Conservation (phyloP, 148 eudicot species). For the Rhododendron griersonianum region DNA sequence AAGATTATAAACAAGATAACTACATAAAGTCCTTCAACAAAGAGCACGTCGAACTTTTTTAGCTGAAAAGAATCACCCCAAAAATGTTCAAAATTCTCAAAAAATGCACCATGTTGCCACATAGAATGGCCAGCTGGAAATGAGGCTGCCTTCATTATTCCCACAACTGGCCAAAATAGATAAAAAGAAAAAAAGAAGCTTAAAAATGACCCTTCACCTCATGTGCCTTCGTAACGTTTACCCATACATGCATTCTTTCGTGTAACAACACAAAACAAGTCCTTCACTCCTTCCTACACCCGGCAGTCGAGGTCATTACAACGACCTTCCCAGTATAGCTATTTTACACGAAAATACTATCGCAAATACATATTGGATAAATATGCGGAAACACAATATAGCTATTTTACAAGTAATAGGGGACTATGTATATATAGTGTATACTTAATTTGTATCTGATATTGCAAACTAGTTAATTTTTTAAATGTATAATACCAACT, state of each 20-base stretch:
- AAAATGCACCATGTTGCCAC: not conserved
- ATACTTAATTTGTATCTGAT: not conserved
- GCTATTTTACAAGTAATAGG: not conserved
- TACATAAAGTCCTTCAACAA: not conserved
- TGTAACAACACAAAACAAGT: not conserved
- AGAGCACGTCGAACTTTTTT: not conserved
- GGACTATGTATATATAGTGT: not conserved
- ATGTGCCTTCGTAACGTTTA: not conserved
- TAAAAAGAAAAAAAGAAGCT: not conserved
- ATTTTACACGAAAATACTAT: not conserved
- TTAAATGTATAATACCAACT: not conserved
- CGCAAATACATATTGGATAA: not conserved
- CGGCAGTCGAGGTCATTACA: not conserved
- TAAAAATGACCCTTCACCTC: not conserved
- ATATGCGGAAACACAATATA: not conserved
- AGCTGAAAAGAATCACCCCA: not conserved
- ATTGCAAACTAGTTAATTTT: not conserved
- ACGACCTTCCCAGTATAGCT: not conserved
- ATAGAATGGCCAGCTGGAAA: not conserved
- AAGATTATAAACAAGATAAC: not conserved
- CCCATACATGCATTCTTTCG: not conserved
- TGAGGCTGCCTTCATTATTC: not conserved
- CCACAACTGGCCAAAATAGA: not conserved
- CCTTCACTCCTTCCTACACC: not conserved
- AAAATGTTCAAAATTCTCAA: not conserved